Percentiles rank a stretch among this genome's conserved stretches.
Evolutionary conservation across 495 filamentous ascomycete genomes (phyloP).

Genomic region (Penicillium antarcticum): DNA sequence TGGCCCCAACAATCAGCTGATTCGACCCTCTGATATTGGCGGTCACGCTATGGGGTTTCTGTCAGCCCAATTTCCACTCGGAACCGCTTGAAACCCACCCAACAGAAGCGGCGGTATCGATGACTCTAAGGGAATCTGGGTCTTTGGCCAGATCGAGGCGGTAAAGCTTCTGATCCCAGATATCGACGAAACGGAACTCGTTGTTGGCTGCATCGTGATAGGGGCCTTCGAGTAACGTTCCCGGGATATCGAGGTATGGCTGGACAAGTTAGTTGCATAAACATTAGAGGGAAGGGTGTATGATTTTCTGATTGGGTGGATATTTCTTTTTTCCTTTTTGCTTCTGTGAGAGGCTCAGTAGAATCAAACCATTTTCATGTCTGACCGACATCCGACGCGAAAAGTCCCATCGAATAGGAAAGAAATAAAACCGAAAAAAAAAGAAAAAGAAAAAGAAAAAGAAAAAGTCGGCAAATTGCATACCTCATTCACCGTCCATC

Average conservation of each 20-base stretch:
- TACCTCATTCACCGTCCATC: constrained; percentile 45
- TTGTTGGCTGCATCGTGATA: constrained; percentile 68
- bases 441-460: background rate
- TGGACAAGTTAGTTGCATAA: constrained; percentile 23
- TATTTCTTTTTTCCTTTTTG: constrained; percentile 1
- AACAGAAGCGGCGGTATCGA: constrained; percentile 65
- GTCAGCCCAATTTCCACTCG: constrained; percentile 11
- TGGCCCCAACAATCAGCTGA: constrained; percentile 73
- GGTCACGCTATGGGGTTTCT: constrained; percentile 55
- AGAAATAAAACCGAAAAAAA: background rate
- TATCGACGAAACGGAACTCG: constrained; percentile 85
- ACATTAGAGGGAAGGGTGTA: background rate
- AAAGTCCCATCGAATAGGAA: constrained; percentile 2
- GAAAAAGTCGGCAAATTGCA: constrained; percentile 6
- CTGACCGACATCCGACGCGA: constrained; percentile 23
- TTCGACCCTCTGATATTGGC: constrained; percentile 69
- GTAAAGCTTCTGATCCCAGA: constrained; percentile 75
- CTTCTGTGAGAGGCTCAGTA: background rate
- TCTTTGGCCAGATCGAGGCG: constrained; percentile 64
- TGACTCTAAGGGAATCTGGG: constrained; percentile 58
- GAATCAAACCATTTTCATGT: background rate
- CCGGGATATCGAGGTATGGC: constrained; percentile 74
- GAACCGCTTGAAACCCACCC: constrained; percentile 36
- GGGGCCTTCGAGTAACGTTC: constrained; percentile 78
- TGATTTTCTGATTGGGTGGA: constrained; percentile 13